Evolutionary conservation across 78 protist genomes (phyloP), one percentile per base, ranked within the genome.

Genomic region (Dictyostelium discoideum): DNA sequence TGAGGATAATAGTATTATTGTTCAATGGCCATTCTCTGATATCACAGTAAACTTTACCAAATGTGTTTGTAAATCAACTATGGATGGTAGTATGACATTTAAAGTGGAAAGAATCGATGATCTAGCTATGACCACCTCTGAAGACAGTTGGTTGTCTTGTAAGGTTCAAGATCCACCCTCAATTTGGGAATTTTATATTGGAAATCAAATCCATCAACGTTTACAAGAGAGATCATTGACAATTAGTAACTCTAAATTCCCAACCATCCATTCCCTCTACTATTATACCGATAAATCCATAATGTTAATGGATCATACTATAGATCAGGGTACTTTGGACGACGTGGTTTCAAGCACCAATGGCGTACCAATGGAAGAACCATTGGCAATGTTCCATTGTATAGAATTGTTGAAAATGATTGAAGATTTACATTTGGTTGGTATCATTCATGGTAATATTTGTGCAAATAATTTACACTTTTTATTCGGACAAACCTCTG

Each of bases 371-470:
- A 16, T 90, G 39, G 95, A 90, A 0, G 97, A 96, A 65, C 48
- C 85, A 57, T 77, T 97, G 4, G 97, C 96, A 39, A 85, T 96
- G 86, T 96, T 76, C 50, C 92, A 94, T 72, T 85, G 97, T 60
- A 92, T 96, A 65, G 98, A 97, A 78, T 6, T 97, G 0, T 22
- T 97, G 60, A 84, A 67, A 18, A 65, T 86, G 9, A 67, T 96
- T 5, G 84, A 76, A 63, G 79, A 24, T 78, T 6, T 97, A 22
- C 98, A 97, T 67, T 32, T 67, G 0, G 69, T 57, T 44, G 79
- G 89, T 40, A 83, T 97, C 26, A 83, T 96, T 18, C 98, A 97
- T 89, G 97, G 93, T 10, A 88, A 87, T 83, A 87, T 97, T 50
- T 85, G 82, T 16, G 94, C 98, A 8, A 92, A 85, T 20, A 92